phyloP scores from a whole-genome alignment of 1,139 yeast species.

The Pichia sp. region DNA sequence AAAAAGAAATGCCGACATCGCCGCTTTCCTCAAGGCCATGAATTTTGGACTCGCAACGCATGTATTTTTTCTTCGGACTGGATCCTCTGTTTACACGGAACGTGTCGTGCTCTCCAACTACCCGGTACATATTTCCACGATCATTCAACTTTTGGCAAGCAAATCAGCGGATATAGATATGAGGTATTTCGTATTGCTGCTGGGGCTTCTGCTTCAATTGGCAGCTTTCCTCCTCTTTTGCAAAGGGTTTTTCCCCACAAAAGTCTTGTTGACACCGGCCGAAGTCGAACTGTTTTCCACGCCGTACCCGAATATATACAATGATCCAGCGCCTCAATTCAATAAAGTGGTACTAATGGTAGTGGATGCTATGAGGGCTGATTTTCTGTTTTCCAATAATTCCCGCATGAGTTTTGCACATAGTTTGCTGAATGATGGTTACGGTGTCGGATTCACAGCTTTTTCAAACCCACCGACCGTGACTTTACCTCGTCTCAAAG shows the following conservation, averaged over 20 bases:
- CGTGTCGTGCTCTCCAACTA: neutral
- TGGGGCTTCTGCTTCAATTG: constrained; percentile 40
- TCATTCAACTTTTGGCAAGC: too few species aligned
- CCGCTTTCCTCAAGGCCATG: constrained; percentile 2
- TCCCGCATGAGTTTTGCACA: constrained; percentile 70
- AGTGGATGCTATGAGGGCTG: constrained; percentile 89
- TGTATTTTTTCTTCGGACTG: neutral
- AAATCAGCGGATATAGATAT: constrained; percentile 3
- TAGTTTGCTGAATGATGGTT: constrained; percentile 55
- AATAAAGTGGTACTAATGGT: constrained; percentile 74
- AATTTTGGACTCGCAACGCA: neutral
- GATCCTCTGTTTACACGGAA: neutral
- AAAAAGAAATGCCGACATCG: constrained; percentile 9
- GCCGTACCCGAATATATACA: constrained; percentile 20
- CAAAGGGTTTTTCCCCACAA: constrained; percentile 86
- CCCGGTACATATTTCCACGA: too few species aligned
- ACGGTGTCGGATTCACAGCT: constrained; percentile 85
- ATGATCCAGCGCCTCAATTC: constrained; percentile 47
- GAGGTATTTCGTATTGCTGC: constrained; percentile 21
- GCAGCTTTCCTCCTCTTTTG: constrained; percentile 59
- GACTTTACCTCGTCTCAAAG: constrained; percentile 72
- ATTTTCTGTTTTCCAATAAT: constrained; percentile 65
- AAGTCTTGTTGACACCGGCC: constrained; percentile 38
- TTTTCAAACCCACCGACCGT: constrained; percentile 86
- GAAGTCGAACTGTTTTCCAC: constrained; percentile 25